Percentiles rank a stretch among this genome's conserved stretches.
These are phyloP conservation scores for Trypanosoma congolense DNA, from an alignment of 208 protist species.

Conservation along the genomic window DNA sequence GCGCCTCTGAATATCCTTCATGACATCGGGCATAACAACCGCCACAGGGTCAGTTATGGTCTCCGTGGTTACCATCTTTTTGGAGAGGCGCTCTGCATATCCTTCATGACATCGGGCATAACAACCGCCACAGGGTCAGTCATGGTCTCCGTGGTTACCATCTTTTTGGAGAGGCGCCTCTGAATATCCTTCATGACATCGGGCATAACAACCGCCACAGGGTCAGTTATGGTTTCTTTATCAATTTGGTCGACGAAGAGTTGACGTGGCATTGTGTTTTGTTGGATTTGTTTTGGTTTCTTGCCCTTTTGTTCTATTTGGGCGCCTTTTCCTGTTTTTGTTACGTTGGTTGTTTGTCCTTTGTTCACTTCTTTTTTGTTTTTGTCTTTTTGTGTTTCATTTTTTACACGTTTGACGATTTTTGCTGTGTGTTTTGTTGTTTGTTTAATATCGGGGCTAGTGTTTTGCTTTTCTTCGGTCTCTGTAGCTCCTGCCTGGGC, in stretches of 20 bases:
- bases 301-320: constrained; percentile 1
- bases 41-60: neutral
- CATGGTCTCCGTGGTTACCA: neutral
- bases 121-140: neutral
- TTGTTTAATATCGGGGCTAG: no score
- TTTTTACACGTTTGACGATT: no score
- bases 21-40: neutral
- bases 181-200: neutral
- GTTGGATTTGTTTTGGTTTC: neutral
- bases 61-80: neutral
- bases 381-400: no score
- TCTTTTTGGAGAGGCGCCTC: neutral
- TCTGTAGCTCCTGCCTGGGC: no score
- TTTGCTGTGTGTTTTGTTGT: no score
- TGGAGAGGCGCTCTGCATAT: neutral
- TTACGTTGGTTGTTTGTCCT: no score
- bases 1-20: neutral
- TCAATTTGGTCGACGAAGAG: neutral
- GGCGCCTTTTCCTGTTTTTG: no score
- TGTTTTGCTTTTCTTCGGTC: constrained; percentile 8
- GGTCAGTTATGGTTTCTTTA: neutral
- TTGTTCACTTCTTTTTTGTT: no score
- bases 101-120: neutral
- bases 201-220: neutral
- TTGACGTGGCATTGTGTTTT: neutral